Evolutionary conservation across 2,329 filamentous ascomycete genomes (phyloP).

Genomic region (Apiospora hydei): DNA sequence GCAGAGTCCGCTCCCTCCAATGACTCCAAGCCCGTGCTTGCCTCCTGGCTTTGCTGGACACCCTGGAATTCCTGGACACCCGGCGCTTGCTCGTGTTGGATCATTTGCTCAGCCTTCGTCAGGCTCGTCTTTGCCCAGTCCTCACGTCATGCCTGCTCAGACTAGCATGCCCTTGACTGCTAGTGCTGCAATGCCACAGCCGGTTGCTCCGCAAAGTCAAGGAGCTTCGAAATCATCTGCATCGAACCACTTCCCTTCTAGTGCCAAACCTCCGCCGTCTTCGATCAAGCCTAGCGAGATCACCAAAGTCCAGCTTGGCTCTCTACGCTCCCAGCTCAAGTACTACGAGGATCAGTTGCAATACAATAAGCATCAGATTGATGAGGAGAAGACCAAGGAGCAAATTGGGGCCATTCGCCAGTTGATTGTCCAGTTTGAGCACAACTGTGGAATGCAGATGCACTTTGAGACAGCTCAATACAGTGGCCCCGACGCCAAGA

Average conservation of each 20-base stretch:
- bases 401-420: slow-evolving; percentile 51
- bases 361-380: slow-evolving; percentile 69
- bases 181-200: neutral
- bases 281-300: slow-evolving; percentile 68
- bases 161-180: slow-evolving; percentile 12
- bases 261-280: slow-evolving; percentile 55
- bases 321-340: slow-evolving; percentile 60
- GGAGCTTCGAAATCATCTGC: slow-evolving; percentile 33
- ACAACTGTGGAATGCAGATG: slow-evolving; percentile 52
- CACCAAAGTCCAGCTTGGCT: slow-evolving; percentile 63
- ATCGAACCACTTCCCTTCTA: neutral
- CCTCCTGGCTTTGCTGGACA: slow-evolving; percentile 31
- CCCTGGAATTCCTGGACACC: slow-evolving; percentile 28
- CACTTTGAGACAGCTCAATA: slow-evolving; percentile 54
- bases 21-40: slow-evolving; percentile 35
- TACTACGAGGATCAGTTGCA: slow-evolving; percentile 65
- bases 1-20: slow-evolving; percentile 30
- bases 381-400: slow-evolving; percentile 58
- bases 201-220: slow-evolving; percentile 4
- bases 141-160: slow-evolving; percentile 27
- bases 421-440: slow-evolving; percentile 59
- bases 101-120: slow-evolving; percentile 31
- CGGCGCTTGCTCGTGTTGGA: slow-evolving; percentile 32
- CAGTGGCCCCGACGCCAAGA: slow-evolving; percentile 41
- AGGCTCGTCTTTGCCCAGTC: slow-evolving; percentile 28